Evolutionary conservation across 345 rosid genomes (phyloP), one percentile per base, ranked within the genome.

Genomic region (Conringia planisiliqua): DNA sequence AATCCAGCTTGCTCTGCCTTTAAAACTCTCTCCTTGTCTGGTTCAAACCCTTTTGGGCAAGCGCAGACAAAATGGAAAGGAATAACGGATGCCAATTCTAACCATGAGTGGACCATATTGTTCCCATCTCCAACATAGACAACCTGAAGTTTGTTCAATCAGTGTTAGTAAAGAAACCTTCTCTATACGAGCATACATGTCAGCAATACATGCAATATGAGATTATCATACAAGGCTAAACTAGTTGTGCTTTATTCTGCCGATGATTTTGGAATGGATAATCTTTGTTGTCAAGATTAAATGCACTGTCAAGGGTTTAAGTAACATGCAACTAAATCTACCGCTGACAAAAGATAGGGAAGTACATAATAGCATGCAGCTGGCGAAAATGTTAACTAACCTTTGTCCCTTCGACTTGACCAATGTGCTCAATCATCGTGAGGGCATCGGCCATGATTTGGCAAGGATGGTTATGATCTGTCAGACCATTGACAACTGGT

Each of bases 381-480:
- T 13, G 18, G 20, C 0, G 17, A 68, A 55, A 70, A 20, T 3
- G 22, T 39, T 65, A 67, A 44, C 74, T 40, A 61, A 93, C 99
- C 98, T 90, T 92, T n/a, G 96, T 89, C 60, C 97, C 96, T 75
- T 95, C 96, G 66, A 92, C 67, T 26, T 62, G 92, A 74, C 98
- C 97, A 22, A 89, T 57, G 75, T 92, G 92, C 78, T 95, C 98
- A 75, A 95, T 89, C 40, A 92, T 92, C 35, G 98, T 92, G 78
- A 95, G 97, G 35, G 99, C 98, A 84, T 95, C 99, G 0, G 98
- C 98, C 92, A 95, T 92, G 72, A 92, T 90, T 87, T 95, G 98
- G 81, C 93, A 87, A 71, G 97, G 99, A 72, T 92, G 99, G 82
- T 95, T 90, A 77, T 88, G 89, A 74, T 95, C 97, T 26, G 97